Conservation (phyloP, 176 grass and related monocot species). For the Dactylis glomerata region DNA sequence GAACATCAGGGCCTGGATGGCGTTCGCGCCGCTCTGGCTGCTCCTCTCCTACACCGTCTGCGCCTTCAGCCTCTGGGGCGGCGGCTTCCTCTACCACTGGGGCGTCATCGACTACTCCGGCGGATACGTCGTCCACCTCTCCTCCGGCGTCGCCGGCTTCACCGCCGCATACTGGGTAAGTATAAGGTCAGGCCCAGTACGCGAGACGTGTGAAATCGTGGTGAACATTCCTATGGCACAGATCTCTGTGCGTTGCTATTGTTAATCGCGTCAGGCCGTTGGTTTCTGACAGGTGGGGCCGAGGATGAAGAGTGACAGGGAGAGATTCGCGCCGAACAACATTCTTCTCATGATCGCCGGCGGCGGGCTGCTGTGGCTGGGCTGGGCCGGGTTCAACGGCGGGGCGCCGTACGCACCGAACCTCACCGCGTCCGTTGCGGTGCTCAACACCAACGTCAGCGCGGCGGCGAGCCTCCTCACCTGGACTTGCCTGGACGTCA, state of each 20-base stretch:
- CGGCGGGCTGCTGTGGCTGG: conserved; percentile 69
- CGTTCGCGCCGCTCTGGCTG: conserved; percentile 64
- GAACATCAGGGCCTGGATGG: conserved; percentile 90
- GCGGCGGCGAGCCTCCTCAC: conserved; percentile 67
- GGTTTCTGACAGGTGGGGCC: conserved; percentile 53
- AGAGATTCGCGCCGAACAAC: conserved; percentile 73
- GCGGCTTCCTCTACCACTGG: conserved; percentile 90
- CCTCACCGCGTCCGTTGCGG: conserved; percentile 50
- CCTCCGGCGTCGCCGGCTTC: conserved; percentile 79
- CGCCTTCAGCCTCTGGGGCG: conserved; percentile 78
- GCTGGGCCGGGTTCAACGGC: conserved; percentile 81
- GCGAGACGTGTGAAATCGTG: not conserved
- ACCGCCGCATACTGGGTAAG: conserved; percentile 86
- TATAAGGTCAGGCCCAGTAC: not conserved
- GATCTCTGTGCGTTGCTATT: not conserved
- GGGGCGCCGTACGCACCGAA: conserved; percentile 61
- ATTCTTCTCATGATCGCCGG: conserved; percentile 71
- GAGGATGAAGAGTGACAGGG: conserved; percentile 64
- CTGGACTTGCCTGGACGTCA: conserved; percentile 77
- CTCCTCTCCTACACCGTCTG: conserved; percentile 71
- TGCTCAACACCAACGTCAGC: conserved; percentile 75
- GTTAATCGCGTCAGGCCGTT: not conserved
- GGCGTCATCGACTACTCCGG: conserved; percentile 95
- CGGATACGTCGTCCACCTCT: conserved; percentile 89
- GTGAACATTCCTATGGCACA: not conserved